A percentile compares a stretch with the other conserved stretches of the same genome.
Evolutionary conservation across 2,329 filamentous ascomycete species (phyloP).

Genomic region (Phoma sp.): DNA sequence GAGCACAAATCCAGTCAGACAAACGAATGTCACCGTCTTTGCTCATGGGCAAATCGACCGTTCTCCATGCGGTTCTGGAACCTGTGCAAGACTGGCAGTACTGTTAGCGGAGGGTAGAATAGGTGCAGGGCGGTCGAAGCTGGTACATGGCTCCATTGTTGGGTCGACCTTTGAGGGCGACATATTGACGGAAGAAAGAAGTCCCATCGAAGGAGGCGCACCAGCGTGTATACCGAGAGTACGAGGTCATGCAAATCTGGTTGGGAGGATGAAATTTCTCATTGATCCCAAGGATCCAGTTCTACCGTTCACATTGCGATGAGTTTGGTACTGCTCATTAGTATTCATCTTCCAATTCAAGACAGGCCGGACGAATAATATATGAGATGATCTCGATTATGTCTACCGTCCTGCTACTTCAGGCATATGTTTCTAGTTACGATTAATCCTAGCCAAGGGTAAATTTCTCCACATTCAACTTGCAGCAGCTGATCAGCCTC

Average conservation of each 20-base stretch:
- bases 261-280: constrained; percentile 18
- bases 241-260: constrained; percentile 15
- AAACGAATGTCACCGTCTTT: constrained; percentile 20
- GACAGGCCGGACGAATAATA: too few relatives aligned
- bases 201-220: constrained; percentile 9
- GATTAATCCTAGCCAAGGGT: too few relatives aligned
- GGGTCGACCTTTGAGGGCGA: constrained; percentile 18
- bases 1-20: not conserved
- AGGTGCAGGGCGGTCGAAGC: constrained; percentile 4
- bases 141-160: constrained; percentile 26
- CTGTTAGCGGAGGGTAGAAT: constrained; percentile 13
- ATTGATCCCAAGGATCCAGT: constrained; percentile 14
- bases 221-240: constrained; percentile 18
- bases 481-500: too few relatives aligned
- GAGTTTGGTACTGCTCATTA: too few relatives aligned
- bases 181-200: constrained; percentile 4
- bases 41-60: constrained; percentile 21
- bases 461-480: too few relatives aligned
- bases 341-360: too few relatives aligned
- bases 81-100: constrained; percentile 17
- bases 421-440: too few relatives aligned
- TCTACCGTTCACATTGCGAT: constrained; percentile 10
- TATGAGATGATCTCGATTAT: too few relatives aligned
- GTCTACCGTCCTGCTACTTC: too few relatives aligned
- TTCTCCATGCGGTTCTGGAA: constrained; percentile 22